These are phyloP conservation scores for Colletotrichum filicis DNA, from an alignment of 2,329 filamentous ascomycete genomes.

Conservation along the genomic window DNA sequence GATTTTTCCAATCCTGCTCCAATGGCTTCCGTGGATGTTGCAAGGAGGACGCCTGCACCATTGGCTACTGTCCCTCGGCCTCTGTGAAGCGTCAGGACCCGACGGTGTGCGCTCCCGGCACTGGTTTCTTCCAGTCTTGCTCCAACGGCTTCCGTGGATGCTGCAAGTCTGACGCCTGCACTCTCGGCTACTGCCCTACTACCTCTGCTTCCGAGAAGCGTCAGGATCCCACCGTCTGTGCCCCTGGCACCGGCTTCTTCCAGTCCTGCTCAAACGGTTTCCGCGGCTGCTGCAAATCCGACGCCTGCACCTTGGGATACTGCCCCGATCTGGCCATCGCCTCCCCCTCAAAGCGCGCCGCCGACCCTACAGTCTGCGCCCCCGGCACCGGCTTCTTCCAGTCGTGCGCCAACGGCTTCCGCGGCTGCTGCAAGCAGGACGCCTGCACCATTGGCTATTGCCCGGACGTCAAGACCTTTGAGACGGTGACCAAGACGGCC, in stretches of 20 bases:
- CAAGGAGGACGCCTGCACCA: constrained; percentile 20
- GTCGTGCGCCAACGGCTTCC: constrained; percentile 25
- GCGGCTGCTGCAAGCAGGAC: constrained; percentile 24
- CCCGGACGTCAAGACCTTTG: constrained; percentile 24
- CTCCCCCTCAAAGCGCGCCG: not conserved
- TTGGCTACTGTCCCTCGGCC: not conserved
- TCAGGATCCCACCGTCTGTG: constrained; percentile 17
- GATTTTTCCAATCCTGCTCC: constrained; percentile 30
- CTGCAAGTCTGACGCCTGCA: constrained; percentile 24
- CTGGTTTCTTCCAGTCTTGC: constrained; percentile 28
- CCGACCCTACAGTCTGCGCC: constrained; percentile 14
- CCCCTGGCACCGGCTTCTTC: constrained; percentile 24
- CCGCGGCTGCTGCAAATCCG: constrained; percentile 25
- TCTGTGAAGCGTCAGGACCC: constrained; percentile 1
- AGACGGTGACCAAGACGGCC: constrained; percentile 8
- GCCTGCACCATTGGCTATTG: constrained; percentile 28
- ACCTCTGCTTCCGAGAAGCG: not conserved
- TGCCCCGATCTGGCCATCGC: constrained; percentile 4
- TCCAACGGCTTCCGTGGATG: constrained; percentile 21
- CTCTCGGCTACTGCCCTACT: constrained; percentile 12
- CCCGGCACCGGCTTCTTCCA: constrained; percentile 28
- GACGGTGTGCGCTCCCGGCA: constrained; percentile 14
- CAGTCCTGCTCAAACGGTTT: constrained; percentile 21
- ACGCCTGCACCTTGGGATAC: constrained; percentile 23
- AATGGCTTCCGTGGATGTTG: constrained; percentile 34